Evolutionary conservation across 2,329 filamentous ascomycete genomes (phyloP), one percentile per base, ranked within the genome.

Genomic region (Diaporthe aspalathi): DNA sequence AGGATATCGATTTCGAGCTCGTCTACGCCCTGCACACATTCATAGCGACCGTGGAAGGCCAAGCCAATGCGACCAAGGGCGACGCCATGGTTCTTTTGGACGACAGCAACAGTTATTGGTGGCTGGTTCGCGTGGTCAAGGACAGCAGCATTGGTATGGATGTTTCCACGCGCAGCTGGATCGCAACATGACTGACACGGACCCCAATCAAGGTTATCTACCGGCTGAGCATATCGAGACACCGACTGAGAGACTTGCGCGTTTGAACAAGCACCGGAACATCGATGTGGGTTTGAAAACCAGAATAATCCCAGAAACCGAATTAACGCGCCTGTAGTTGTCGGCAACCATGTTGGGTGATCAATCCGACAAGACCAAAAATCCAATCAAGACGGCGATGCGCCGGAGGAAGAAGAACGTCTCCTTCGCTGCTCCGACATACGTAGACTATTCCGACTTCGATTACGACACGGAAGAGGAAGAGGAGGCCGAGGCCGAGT

Each of bases 1-100:
- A 99, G 89, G 96, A 99, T 79, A 99, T 99, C 83, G 96, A 99
- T 87, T 98, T 99, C 85, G 95, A 98, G 81, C 98, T 98, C 83
- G 96, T 99, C 73, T 99, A 99, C 84, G 96, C 96, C 35, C 87
- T 99, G 71, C 96, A 98, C 81, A 99, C 95, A 2, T 99, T 99
- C 79, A 93, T 98, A 75, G 96, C 96, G 35, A 98, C 96, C 0
- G 96, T 99, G 62, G 96, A 99, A 83, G 96, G 96, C 35, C 96
- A 99, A 83, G 96, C 96, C 74, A 99, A 98, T 85, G 96, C 96
- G 72, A 97, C 94, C 43, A 99, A 99, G 83, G 96, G 96, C 66
- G 96, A 99, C 79, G 98, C 95, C 17, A 99, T 99, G 96, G 95
- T 98, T 68, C 86, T 99, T 74, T 89, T 99, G 27, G 96, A 99